Conservation (phyloP, 1,284 basidiomycete species). For the Phylloboletellus chloephorus region DNA sequence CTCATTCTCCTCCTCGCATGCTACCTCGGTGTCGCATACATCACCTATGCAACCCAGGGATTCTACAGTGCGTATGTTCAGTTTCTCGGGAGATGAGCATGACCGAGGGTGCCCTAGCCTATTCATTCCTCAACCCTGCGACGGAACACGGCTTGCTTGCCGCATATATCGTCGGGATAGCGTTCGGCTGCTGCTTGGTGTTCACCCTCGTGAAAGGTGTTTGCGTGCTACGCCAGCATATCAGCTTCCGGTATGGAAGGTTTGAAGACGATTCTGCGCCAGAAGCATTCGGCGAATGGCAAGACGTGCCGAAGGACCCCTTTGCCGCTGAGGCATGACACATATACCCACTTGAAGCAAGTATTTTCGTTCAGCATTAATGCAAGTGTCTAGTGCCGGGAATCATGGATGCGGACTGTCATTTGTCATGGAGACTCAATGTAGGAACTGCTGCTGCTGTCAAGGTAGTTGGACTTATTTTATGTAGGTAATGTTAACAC, state of each 20-base stretch:
- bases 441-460: background rate
- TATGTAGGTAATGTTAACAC: background rate
- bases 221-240: conserved; percentile 31
- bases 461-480: background rate
- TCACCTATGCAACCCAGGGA: conserved; percentile 52
- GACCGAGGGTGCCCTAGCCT: conserved; percentile 34
- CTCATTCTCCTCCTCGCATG: conserved; percentile 46
- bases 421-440: background rate
- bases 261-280: conserved; percentile 2
- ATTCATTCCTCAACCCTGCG: conserved; percentile 42
- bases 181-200: conserved; percentile 40
- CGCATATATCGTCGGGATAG: conserved; percentile 53
- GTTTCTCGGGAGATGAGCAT: background rate
- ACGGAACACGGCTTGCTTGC: conserved; percentile 35
- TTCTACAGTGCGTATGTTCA: conserved; percentile 51
- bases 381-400: background rate
- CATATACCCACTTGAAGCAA: background rate
- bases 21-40: conserved; percentile 64
- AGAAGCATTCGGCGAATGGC: conserved; percentile 27
- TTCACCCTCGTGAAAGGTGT: conserved; percentile 40
- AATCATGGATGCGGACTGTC: background rate
- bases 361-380: background rate
- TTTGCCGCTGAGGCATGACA: conserved; percentile 9
- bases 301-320: conserved; percentile 20
- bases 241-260: conserved; percentile 12